Evolutionary conservation across 495 filamentous ascomycete genomes (phyloP).

Genomic region (Aspergillus diversus): DNA sequence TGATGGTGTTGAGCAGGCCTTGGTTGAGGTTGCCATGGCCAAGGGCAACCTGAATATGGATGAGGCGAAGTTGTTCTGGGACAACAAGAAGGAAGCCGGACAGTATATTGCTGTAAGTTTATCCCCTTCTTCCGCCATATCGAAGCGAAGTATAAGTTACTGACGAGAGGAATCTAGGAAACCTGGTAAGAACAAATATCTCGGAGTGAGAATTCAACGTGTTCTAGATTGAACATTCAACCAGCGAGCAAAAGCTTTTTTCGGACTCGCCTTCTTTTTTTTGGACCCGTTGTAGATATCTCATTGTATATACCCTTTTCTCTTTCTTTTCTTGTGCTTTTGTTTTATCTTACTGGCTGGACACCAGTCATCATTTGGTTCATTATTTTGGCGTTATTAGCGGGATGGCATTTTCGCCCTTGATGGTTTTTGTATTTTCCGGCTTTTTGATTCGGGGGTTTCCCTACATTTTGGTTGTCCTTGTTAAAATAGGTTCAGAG

Average conservation of each 20-base stretch:
- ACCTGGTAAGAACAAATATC: constrained; percentile 36
- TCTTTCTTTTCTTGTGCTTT: background rate
- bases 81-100: constrained; percentile 77
- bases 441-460: constrained; percentile 16
- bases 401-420: constrained; percentile 28
- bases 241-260: background rate
- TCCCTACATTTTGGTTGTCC: constrained; percentile 2
- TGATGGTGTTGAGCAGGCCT: constrained; percentile 85
- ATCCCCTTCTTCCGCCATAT: background rate
- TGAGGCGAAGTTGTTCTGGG: constrained; percentile 79
- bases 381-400: constrained; percentile 33
- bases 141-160: background rate
- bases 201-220: background rate
- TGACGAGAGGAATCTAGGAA: constrained; percentile 34
- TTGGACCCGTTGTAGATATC: background rate
- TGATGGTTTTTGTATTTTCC: constrained; percentile 12
- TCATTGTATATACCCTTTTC: background rate
- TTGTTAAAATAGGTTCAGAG: background rate
- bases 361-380: constrained; percentile 1
- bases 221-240: background rate
- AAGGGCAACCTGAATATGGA: constrained; percentile 76
- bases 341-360: background rate
- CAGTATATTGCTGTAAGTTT: constrained; percentile 86
- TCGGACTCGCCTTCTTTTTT: background rate
- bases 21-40: constrained; percentile 78